These are phyloP conservation scores for Agaricus blazei DNA, from an alignment of 768 basidiomycete species.

Conservation along the genomic window DNA sequence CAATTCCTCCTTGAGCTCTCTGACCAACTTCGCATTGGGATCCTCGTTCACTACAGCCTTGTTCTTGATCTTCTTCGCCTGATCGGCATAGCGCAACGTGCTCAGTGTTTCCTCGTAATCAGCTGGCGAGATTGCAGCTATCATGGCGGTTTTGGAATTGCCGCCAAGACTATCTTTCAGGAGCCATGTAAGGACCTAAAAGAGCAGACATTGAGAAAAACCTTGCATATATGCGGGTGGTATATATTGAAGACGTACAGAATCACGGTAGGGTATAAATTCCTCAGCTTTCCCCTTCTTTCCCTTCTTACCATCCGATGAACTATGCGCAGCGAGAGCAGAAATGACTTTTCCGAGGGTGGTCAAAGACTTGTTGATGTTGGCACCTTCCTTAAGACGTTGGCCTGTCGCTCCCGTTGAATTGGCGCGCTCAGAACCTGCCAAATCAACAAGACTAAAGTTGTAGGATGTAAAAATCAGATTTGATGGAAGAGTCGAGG, in stretches of 20 bases:
- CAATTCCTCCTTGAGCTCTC: constrained; percentile 97
- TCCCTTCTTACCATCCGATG: constrained; percentile 69
- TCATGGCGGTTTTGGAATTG: constrained; percentile 98
- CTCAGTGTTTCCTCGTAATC: constrained; percentile 98
- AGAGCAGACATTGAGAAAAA: background rate
- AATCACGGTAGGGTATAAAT: constrained; percentile 96
- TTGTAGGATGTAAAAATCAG: constrained; percentile 4
- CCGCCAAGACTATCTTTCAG: constrained; percentile 97
- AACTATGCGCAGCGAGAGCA: constrained; percentile 70
- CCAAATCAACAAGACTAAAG: constrained; percentile 84
- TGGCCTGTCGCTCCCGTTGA: constrained; percentile 97
- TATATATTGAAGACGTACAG: constrained; percentile 46
- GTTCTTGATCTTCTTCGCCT: constrained; percentile 99
- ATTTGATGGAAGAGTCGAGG: constrained; percentile 2
- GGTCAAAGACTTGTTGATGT: constrained; percentile 98
- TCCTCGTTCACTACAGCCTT: constrained; percentile 99
- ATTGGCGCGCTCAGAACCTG: constrained; percentile 95
- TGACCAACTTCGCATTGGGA: constrained; percentile 97
- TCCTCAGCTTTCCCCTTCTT: constrained; percentile 90
- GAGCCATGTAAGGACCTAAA: constrained; percentile 94
- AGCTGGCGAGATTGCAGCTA: constrained; percentile 97
- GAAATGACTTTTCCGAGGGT: constrained; percentile 98
- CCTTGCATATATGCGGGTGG: background rate
- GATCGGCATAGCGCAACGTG: constrained; percentile 96
- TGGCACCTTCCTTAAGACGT: constrained; percentile 94